Conservation (phyloP, 2,329 filamentous ascomycete species). For the Aspergillus felis region DNA sequence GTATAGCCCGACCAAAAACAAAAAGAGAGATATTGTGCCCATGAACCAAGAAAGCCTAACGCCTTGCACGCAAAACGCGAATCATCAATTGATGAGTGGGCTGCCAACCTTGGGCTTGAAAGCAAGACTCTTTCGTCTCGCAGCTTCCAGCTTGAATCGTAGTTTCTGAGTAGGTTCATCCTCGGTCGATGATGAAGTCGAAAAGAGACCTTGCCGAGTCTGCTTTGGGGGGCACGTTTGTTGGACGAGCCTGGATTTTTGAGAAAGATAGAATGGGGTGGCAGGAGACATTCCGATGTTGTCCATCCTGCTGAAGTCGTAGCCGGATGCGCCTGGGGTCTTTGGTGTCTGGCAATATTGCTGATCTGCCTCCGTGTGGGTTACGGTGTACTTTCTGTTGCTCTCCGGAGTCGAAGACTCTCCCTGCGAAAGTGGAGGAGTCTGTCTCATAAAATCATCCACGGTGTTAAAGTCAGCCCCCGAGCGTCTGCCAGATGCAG, state of each 20-base stretch:
- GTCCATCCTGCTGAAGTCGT: slow-evolving; percentile 33
- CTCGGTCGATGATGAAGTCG: slow-evolving; percentile 16
- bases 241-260: slow-evolving; percentile 43
- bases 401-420: slow-evolving; percentile 12
- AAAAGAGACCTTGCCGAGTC: slow-evolving; percentile 41
- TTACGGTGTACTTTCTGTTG: slow-evolving; percentile 6
- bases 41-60: slow-evolving; percentile 6
- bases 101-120: slow-evolving; percentile 73
- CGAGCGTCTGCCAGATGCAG: slow-evolving; percentile 26
- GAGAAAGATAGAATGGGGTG: slow-evolving; percentile 45
- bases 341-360: slow-evolving; percentile 25
- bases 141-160: slow-evolving; percentile 63
- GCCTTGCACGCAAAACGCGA: slow-evolving; percentile 2
- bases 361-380: slow-evolving; percentile 18
- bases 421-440: slow-evolving; percentile 23
- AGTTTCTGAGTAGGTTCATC: slow-evolving; percentile 41
- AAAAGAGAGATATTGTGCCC: background rate
- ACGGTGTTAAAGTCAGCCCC: slow-evolving; percentile 27
- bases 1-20: background rate
- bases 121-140: slow-evolving; percentile 71
- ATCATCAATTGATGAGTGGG: slow-evolving; percentile 54
- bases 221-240: slow-evolving; percentile 55
- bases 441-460: slow-evolving; percentile 32
- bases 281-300: slow-evolving; percentile 41
- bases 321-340: slow-evolving; percentile 29